Base-by-base conservation (phyloP, 2,329 filamentous ascomycete genomes). In the Lecanosticta acicola region DNA sequence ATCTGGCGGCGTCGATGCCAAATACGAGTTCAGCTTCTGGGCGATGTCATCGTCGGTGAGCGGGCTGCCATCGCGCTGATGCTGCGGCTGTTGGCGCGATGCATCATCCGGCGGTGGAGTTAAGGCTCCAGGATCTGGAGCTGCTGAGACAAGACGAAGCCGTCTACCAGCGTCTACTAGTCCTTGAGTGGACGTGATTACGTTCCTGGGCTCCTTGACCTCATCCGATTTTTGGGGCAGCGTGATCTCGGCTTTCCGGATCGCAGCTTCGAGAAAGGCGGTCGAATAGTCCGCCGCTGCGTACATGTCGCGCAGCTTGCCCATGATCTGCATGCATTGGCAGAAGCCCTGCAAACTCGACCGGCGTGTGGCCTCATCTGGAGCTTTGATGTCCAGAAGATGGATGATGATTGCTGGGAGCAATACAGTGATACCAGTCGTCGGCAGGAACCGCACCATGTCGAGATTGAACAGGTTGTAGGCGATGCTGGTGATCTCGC, bases 241-340 rank as follows among this genome's bases (percentile, higher is more conserved):
- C 45, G 86, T 81, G 51, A 93, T 89, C 46, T 86, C 82, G 7
- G 87, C 87, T 70, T 94, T 94, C 51, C 86, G 83, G 52, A 95
- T 85, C 1, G 89, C 88, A 1, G 89, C 88, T 63, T 94, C 87
- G n/a, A 96, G 76, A 71, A 96, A 96, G 2, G 87, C 87, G 1
- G 87, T 91, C n/a, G 88, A 89, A 59, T 93, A 95, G 66, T 96
- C 90, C n/a, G 91, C 91, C 0, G 90, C 89, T 0, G 89, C 83
- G 61, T 97, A 96, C 21, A 89, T 87, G 61, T 95, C 88, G 32
- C 89, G 81, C 14, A 97, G 76, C 53, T 84, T 84, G 64, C 89
- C 83, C 74, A 96, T 85, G 48, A 95, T 88, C 38, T 83, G 79
- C 87, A 96, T 95, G 69, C 91, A 96, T 64, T 89, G 84, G 57